These are phyloP conservation scores for Paraphaeosphaeria minitans DNA, from an alignment of 2,329 filamentous ascomycete genomes.

Conservation along the genomic window DNA sequence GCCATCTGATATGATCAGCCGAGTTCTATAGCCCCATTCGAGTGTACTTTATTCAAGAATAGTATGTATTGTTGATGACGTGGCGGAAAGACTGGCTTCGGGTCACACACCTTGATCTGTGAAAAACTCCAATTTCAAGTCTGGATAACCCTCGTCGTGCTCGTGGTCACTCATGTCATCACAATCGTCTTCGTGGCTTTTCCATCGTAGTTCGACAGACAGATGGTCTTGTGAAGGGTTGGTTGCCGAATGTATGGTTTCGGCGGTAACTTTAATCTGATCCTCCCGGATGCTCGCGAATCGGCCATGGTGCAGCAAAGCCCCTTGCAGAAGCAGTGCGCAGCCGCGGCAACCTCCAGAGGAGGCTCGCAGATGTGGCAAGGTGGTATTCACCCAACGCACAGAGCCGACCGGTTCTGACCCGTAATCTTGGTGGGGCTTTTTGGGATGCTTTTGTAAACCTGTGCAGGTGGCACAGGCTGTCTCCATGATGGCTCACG, in stretches of 20 bases:
- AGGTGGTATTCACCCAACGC: constrained; percentile 35
- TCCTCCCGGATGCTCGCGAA: constrained; percentile 34
- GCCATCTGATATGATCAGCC: constrained; percentile 33
- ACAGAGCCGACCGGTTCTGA: constrained; percentile 18
- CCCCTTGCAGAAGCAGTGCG: constrained; percentile 39
- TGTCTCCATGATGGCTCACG: constrained; percentile 29
- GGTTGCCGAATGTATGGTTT: constrained; percentile 28
- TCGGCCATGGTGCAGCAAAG: constrained; percentile 39
- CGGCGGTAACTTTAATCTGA: constrained; percentile 32
- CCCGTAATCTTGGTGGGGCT: constrained; percentile 22
- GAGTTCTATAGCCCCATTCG: constrained; percentile 6
- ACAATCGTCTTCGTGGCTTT: constrained; percentile 23
- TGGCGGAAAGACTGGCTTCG: constrained; percentile 13
- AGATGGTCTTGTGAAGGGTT: constrained; percentile 36
- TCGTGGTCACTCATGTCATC: constrained; percentile 28
- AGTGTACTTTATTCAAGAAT: background rate
- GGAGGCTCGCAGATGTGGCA: constrained; percentile 37
- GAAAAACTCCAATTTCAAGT: constrained; percentile 45
- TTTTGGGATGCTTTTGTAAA: constrained; percentile 37
- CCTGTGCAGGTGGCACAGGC: constrained; percentile 42
- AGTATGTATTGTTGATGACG: background rate
- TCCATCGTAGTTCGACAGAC: constrained; percentile 43
- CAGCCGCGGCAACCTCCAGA: constrained; percentile 39
- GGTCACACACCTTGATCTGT: constrained; percentile 40
- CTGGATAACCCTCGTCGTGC: constrained; percentile 32